Conservation (phyloP, 768 basidiomycete genomes). For the Leccinum broughii region DNA sequence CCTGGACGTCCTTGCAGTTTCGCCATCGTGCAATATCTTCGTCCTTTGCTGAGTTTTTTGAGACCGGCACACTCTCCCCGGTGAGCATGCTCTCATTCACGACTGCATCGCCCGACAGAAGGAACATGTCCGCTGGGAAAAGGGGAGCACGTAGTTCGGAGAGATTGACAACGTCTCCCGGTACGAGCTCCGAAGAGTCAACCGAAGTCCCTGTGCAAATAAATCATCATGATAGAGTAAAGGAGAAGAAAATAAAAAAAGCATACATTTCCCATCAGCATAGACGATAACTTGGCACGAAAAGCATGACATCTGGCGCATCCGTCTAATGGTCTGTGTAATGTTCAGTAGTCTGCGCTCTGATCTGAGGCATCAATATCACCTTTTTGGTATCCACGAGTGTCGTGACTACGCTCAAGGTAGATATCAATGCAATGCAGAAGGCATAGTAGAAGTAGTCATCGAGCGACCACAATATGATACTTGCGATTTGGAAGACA, state of each 20-base stretch:
- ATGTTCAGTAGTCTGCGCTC: slow-evolving; percentile 6
- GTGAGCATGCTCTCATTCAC: slow-evolving; percentile 99
- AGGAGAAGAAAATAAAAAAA: slow-evolving; percentile 8
- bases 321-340: slow-evolving; percentile 78
- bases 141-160: slow-evolving; percentile 68
- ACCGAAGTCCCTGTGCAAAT: slow-evolving; percentile 57
- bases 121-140: slow-evolving; percentile 88
- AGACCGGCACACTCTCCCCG: slow-evolving; percentile 96
- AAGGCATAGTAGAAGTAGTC: slow-evolving; percentile 98
- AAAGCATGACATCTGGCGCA: slow-evolving; percentile 96
- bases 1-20: slow-evolving; percentile 55
- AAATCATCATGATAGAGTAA: slow-evolving; percentile 2
- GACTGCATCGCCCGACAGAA: slow-evolving; percentile 95
- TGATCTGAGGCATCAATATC: slow-evolving; percentile 12
- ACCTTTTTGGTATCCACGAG: slow-evolving; percentile 92
- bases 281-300: slow-evolving; percentile 74
- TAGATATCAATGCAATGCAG: slow-evolving; percentile 90
- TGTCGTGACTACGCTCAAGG: slow-evolving; percentile 80
- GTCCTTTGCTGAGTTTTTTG: slow-evolving; percentile 83
- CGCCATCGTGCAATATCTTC: slow-evolving; percentile 73
- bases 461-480: slow-evolving; percentile 91
- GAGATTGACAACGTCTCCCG: slow-evolving; percentile 93
- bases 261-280: slow-evolving; percentile 77
- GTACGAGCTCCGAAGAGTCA: slow-evolving; percentile 79
- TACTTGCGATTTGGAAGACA: slow-evolving; percentile 96